phyloP scores from a whole-genome alignment of 2,329 filamentous ascomycete species.

The Fonsecaea erecta region DNA sequence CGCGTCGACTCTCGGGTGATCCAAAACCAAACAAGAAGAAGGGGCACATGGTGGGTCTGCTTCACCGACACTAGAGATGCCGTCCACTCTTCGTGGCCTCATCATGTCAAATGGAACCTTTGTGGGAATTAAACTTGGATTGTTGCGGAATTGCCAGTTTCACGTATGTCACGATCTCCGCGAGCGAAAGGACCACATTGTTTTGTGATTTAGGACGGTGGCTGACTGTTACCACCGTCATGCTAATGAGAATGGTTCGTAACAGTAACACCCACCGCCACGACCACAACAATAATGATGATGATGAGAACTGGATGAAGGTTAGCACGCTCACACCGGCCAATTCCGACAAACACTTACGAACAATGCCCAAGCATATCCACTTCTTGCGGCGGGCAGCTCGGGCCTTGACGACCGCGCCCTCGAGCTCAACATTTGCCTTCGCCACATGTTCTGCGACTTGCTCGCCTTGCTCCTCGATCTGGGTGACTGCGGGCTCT shows the following conservation, averaged over 20 bases:
- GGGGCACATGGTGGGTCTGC: slow-evolving; percentile 9
- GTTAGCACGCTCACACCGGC: slow-evolving; percentile 15
- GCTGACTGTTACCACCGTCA: neutral
- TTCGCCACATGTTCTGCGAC: slow-evolving; percentile 82
- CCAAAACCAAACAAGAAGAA: slow-evolving; percentile 2
- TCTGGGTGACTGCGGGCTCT: slow-evolving; percentile 76
- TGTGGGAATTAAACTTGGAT: neutral
- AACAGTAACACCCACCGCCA: slow-evolving; percentile 56
- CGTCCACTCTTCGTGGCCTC: neutral
- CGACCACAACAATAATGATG: slow-evolving; percentile 54
- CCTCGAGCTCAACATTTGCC: slow-evolving; percentile 79
- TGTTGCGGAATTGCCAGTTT: neutral
- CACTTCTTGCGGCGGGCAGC: slow-evolving; percentile 92
- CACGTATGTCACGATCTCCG: neutral
- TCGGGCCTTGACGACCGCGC: slow-evolving; percentile 80
- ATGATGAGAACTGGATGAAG: slow-evolving; percentile 56
- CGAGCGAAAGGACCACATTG: neutral
- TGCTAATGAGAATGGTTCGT: slow-evolving; percentile 37
- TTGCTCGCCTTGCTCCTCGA: slow-evolving; percentile 86
- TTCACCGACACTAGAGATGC: slow-evolving; percentile 13
- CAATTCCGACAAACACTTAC: slow-evolving; percentile 49
- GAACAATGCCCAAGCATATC: slow-evolving; percentile 81
- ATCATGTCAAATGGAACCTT: neutral
- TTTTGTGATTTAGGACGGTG: slow-evolving; percentile 2
- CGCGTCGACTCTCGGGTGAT: neutral